A percentile compares a stretch with the other conserved stretches of the same genome.
phyloP scores from a whole-genome alignment of 805 yeast genomes.

The Yarrowia deformans region DNA sequence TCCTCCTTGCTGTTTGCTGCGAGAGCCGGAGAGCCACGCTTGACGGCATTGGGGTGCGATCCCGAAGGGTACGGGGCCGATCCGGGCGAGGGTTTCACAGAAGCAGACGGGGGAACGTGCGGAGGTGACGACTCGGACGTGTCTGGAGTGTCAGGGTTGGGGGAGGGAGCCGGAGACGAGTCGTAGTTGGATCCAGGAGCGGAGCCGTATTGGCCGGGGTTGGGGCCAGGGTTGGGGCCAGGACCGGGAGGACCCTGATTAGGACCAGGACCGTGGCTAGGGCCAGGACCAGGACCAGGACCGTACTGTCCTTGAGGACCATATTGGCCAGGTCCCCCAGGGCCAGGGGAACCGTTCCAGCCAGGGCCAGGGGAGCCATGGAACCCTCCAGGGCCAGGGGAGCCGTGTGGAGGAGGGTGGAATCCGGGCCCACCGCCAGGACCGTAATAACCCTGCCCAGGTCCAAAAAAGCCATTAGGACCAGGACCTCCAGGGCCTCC shows the following conservation, averaged over 20 bases:
- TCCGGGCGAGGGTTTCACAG: not conserved
- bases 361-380: slow-evolving; percentile 12
- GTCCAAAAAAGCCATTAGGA: slow-evolving; percentile 5
- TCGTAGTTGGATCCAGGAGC: not conserved
- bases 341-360: slow-evolving; percentile 8
- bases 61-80: slow-evolving; percentile 23
- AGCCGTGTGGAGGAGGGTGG: slow-evolving; percentile 4
- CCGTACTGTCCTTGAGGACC: slow-evolving; percentile 35
- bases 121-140: slow-evolving; percentile 26
- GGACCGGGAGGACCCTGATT: not conserved
- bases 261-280: no score
- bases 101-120: not conserved
- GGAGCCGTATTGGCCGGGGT: not conserved
- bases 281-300: not conserved
- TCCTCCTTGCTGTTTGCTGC: slow-evolving; percentile 18
- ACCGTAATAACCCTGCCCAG: slow-evolving; percentile 6
- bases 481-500: slow-evolving; percentile 26
- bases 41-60: slow-evolving; percentile 25
- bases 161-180: not conserved
- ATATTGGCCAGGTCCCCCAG: no score
- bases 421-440: slow-evolving; percentile 22
- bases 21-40: slow-evolving; percentile 36
- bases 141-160: slow-evolving; percentile 14
- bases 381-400: slow-evolving; percentile 12
- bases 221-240: not conserved